Base-by-base conservation (phyloP, 2,329 filamentous ascomycete genomes). In the Botrytis fragariae region DNA sequence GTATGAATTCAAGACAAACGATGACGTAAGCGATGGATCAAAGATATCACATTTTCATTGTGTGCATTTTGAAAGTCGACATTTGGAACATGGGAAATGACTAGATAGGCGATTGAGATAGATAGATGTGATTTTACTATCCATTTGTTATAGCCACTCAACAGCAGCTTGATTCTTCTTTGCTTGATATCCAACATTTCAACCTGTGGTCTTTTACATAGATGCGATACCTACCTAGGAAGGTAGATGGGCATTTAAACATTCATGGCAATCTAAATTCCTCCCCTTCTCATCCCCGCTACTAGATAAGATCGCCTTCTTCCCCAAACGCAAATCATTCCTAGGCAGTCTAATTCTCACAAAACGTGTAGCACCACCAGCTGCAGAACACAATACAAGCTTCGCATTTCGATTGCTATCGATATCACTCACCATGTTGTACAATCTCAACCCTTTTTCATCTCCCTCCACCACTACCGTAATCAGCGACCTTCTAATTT, bases 401-500 rank as follows among this genome's bases (percentile, higher is more conserved):
- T 22, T 45, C 44, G 35, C 29, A 65, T 65, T 48, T 35, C 29
- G 25, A 39, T 68, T 22, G 10, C 37, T 35, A 51, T 57, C 29
- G 3, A 35, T 20, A 51, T 9, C 25, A 57, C 25, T n/a, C 61
- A 37, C 18, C 2, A 71, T 73, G 68, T 6, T 73, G 20, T 25
- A 42, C 14, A 59, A 60, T 48, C n/a, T 77, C 45, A 75, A 75
- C 57, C 75, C 75, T 4, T 77, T 76, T 22, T 59, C 75, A n/a
- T 35, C 65, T 37, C 57, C 73, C 9, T 67, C 65, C 25, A 67
- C 72, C 37, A 72, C 48, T 22, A 75, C 67, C 39, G 77, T 78
- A 45, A 73, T 77, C 32, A 73, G 74, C 54, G 74, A 76, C 45
- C 82, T 91, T 18, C 85, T 85, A 72, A 84, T 91, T 77, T 91